Evolutionary conservation across 164 flowering plant species (phyloP).

Genomic region (Vitis riparia): DNA sequence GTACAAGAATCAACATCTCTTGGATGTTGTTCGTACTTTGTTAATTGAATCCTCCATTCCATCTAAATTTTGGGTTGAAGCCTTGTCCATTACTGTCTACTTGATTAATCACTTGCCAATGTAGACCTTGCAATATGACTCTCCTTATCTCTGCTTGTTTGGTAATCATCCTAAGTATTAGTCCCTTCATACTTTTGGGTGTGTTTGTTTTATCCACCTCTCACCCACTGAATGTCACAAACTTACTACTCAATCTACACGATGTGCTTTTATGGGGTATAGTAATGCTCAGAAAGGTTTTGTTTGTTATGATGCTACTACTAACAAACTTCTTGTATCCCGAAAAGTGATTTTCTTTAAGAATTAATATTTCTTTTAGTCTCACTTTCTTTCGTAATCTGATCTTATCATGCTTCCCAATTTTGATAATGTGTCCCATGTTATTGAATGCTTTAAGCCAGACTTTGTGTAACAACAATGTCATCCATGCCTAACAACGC

Average conservation of each 20-base stretch:
- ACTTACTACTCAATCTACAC: slow-evolving; percentile 2
- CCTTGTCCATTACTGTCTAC: slow-evolving; percentile 5
- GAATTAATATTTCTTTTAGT: slow-evolving; percentile 7
- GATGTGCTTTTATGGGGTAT: slow-evolving; percentile 18
- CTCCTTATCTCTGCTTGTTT: slow-evolving; percentile 1
- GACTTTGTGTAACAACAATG: too few relatives aligned
- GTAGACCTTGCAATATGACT: neutral
- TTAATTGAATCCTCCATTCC: slow-evolving; percentile 7
- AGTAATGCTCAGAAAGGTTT: neutral
- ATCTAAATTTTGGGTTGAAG: slow-evolving; percentile 15
- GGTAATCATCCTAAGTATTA: slow-evolving; percentile 5
- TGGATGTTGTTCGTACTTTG: slow-evolving; percentile 13
- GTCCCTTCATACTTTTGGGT: slow-evolving; percentile 5
- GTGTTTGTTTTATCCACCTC: slow-evolving; percentile 17
- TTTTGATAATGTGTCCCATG: too few relatives aligned
- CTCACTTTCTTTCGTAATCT: too few relatives aligned
- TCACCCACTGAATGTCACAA: slow-evolving; percentile 7
- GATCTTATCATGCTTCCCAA: too few relatives aligned
- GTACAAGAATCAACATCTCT: slow-evolving; percentile 8
- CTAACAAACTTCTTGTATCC: slow-evolving; percentile 3
- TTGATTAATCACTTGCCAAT: slow-evolving; percentile 8
- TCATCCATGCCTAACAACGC: too few relatives aligned
- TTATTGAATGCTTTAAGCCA: too few relatives aligned
- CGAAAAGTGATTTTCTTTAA: slow-evolving; percentile 11
- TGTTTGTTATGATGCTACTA: neutral